These are phyloP conservation scores for Tuber indicum DNA, from an alignment of 495 filamentous ascomycete genomes.

Conservation along the genomic window DNA sequence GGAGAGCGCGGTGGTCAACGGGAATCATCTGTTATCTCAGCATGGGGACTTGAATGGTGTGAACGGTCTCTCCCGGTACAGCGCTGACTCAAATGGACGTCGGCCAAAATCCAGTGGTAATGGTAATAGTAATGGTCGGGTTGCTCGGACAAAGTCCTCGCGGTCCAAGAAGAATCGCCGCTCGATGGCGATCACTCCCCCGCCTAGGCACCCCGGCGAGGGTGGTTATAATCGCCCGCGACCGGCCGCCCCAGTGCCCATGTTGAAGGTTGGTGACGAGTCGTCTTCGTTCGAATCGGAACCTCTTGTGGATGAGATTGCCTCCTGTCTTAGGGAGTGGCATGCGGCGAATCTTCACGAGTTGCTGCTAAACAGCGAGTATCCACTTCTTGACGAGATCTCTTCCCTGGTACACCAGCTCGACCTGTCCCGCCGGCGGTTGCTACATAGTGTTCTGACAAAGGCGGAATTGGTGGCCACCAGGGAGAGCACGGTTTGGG, in stretches of 20 bases:
- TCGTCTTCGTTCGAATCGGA: conserved; percentile 81
- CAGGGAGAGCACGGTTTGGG: conserved; percentile 86
- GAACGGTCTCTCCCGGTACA: conserved; percentile 12
- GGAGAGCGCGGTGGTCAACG: conserved; percentile 26
- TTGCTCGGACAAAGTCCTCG: conserved; percentile 16
- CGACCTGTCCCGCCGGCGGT: conserved; percentile 75
- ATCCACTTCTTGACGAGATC: conserved; percentile 72
- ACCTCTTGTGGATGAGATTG: conserved; percentile 94
- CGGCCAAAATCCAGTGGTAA: conserved; percentile 17
- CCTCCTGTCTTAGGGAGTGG: conserved; percentile 93
- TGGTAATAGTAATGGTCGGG: conserved; percentile 5
- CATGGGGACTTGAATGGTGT: conserved; percentile 21
- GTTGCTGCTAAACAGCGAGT: conserved; percentile 73
- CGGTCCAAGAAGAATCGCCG: conserved; percentile 21
- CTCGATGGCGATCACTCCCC: conserved; percentile 35
- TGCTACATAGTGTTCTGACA: conserved; percentile 89
- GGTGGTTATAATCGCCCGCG: conserved; percentile 60
- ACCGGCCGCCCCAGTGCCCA: conserved; percentile 86
- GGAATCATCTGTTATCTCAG: background rate
- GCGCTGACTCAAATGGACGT: conserved; percentile 1
- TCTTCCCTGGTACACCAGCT: conserved; percentile 69
- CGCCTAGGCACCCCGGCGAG: conserved; percentile 43
- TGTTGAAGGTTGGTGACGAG: conserved; percentile 96
- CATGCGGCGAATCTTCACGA: conserved; percentile 95
- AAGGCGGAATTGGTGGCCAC: conserved; percentile 66